Base-by-base conservation (phyloP, 768 basidiomycete species). In the Sporobolomyces roseus region DNA sequence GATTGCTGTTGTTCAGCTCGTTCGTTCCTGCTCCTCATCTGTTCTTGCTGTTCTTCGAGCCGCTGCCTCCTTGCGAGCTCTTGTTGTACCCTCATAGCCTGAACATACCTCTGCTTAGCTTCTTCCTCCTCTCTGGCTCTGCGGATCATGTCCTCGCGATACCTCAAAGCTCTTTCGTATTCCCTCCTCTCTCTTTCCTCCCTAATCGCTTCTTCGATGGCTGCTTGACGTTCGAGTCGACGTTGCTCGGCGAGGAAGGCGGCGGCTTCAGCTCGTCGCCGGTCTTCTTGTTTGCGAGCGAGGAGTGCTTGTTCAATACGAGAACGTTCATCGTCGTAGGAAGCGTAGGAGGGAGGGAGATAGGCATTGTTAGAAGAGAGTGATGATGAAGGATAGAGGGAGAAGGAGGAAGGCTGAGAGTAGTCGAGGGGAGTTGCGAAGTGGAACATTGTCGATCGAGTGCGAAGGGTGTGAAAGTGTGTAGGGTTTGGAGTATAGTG, bases 361-460 rank as follows among this genome's bases (percentile, higher is more conserved):
- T 23, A 35, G 13, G 45, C 16, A n/a, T 41, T 36, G 55, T 23
- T 35, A 16, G 38, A 9, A 30, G 55, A 25, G 35, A 35, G 19
- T 30, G 30, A 33, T 7, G 53, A 19, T 13, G 53, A 23, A 35
- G 19, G 32, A n/a, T 61, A 91, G 85, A 35, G 29, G 35, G 52
- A 54, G 30, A 23, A 54, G 23, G 32, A 13, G 4, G 35, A 38
- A 36, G 35, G 7, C 27, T 19, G 10, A 13, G 45, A 46, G 38
- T 41, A 17, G 45, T 7, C 12, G 23, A 21, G 23, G 45, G 12
- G 23, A 35, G 49, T 21, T 41, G 61, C 21, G 35, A 52, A 13
- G 21, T 25, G 23, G 33, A 30, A 27, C n/a, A n/a, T 9, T 41
- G 90, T 61, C 91, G 85, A 38, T 10, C 13, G n/a, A 21, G 12